Evolutionary conservation across 1,284 basidiomycete genomes (phyloP).

Genomic region (Fomitopsis betulina): DNA sequence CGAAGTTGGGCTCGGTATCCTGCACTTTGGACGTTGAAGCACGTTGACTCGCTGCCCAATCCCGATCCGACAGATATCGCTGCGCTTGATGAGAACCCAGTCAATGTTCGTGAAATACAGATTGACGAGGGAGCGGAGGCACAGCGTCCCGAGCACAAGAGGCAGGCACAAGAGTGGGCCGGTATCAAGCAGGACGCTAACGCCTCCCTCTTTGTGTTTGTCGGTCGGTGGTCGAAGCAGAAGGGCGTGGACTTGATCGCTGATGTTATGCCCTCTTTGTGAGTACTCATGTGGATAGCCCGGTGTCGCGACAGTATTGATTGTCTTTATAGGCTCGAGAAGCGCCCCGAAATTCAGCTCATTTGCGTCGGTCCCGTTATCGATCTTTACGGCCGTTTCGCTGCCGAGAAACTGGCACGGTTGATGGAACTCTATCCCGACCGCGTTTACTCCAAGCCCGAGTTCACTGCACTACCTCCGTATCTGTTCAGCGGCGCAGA

Average conservation of each 20-base stretch:
- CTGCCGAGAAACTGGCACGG: slow-evolving; percentile 86
- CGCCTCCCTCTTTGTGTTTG: slow-evolving; percentile 89
- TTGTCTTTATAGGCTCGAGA: slow-evolving; percentile 58
- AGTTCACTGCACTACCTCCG: slow-evolving; percentile 90
- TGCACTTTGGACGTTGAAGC: slow-evolving; percentile 90
- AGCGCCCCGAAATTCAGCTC: slow-evolving; percentile 80
- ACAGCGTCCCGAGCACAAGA: slow-evolving; percentile 82
- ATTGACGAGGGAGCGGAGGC: slow-evolving; percentile 82
- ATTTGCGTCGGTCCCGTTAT: slow-evolving; percentile 91
- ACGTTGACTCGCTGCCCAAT: slow-evolving; percentile 91
- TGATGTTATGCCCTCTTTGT: slow-evolving; percentile 87
- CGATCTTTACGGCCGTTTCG: slow-evolving; percentile 90
- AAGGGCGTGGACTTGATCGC: slow-evolving; percentile 95
- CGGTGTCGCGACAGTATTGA: slow-evolving; percentile 12
- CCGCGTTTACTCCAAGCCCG: slow-evolving; percentile 88
- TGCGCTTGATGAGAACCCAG: slow-evolving; percentile 77
- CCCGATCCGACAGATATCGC: slow-evolving; percentile 92
- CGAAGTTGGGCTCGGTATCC: slow-evolving; percentile 94
- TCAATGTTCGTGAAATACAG: slow-evolving; percentile 68
- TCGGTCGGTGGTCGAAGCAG: slow-evolving; percentile 95
- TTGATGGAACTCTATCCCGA: slow-evolving; percentile 94
- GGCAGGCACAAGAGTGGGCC: slow-evolving; percentile 92
- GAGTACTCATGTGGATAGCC: slow-evolving; percentile 28
- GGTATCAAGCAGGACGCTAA: slow-evolving; percentile 85
- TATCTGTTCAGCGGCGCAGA: slow-evolving; percentile 92